These are phyloP conservation scores for Thyridium curvatum DNA, from an alignment of 2,329 filamentous ascomycete genomes.

Conservation along the genomic window DNA sequence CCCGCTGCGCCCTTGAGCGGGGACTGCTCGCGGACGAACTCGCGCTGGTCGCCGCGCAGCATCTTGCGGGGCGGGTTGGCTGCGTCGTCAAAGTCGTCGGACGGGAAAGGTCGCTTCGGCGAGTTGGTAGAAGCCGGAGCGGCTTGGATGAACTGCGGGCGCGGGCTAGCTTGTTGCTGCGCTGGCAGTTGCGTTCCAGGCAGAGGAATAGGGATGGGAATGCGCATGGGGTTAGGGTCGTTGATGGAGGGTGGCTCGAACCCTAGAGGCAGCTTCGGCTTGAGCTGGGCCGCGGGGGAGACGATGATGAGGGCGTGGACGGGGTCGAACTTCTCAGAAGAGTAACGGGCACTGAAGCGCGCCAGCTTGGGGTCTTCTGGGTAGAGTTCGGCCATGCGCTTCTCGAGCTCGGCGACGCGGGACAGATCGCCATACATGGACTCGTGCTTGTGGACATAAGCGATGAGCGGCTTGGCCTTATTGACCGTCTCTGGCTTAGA, in stretches of 20 bases:
- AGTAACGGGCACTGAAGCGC: slow-evolving; percentile 72
- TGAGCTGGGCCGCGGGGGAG: slow-evolving; percentile 72
- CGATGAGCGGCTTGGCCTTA: slow-evolving; percentile 79
- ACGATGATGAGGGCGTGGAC: slow-evolving; percentile 76
- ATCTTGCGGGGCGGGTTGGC: slow-evolving; percentile 76
- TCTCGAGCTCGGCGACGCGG: slow-evolving; percentile 85
- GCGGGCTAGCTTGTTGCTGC: slow-evolving; percentile 35
- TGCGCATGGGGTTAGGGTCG: no score
- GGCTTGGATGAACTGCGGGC: slow-evolving; percentile 38
- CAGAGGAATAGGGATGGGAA: no score
- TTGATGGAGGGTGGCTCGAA: no score
- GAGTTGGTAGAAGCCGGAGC: slow-evolving; percentile 33
- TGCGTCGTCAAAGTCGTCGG: slow-evolving; percentile 65
- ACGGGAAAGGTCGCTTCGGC: slow-evolving; percentile 54
- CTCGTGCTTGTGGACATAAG: slow-evolving; percentile 93
- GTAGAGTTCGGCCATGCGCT: slow-evolving; percentile 89
- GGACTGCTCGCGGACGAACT: slow-evolving; percentile 82
- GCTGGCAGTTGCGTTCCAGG: background rate
- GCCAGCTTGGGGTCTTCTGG: slow-evolving; percentile 74
- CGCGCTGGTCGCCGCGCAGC: slow-evolving; percentile 69
- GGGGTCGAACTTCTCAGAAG: slow-evolving; percentile 70
- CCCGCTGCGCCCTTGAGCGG: slow-evolving; percentile 88
- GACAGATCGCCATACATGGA: slow-evolving; percentile 88
- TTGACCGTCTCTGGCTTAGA: slow-evolving; percentile 66
- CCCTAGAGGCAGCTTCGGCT: slow-evolving; percentile 41